A percentile compares a stretch with the other conserved stretches of the same genome.
Conservation (phyloP, 306 rosid genomes). For the Crotalaria pallida region DNA sequence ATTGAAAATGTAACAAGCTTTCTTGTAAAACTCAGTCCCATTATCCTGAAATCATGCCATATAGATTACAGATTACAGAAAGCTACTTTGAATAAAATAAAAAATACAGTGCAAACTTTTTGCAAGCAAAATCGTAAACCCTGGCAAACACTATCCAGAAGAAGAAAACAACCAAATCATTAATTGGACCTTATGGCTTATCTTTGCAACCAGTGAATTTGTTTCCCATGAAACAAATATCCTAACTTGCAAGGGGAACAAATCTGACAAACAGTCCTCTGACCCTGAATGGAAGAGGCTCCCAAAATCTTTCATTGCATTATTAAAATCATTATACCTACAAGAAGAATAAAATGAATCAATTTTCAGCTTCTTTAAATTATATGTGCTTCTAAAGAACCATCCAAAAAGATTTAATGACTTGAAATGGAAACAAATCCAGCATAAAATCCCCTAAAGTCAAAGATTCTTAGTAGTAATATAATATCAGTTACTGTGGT, state of each 20-base stretch:
- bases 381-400: conserved; percentile 6
- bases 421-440: conserved; percentile 44
- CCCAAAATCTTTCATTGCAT: conserved; percentile 40
- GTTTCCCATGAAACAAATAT: conserved; percentile 62
- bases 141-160: conserved; percentile 8
- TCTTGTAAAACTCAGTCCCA: conserved; percentile 41
- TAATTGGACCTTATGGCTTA: conserved; percentile 60
- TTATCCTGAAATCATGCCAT: conserved; percentile 64
- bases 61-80: conserved; percentile 10
- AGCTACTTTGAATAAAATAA: conserved; percentile 6
- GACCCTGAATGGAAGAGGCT: conserved; percentile 32
- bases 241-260: conserved; percentile 70
- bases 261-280: conserved; percentile 45
- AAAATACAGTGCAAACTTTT: not conserved
- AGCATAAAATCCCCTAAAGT: conserved; percentile 22
- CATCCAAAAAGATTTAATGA: conserved; percentile 21
- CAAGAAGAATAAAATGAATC: conserved; percentile 33
- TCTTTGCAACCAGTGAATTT: conserved; percentile 61
- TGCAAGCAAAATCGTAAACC: not conserved
- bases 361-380: not conserved
- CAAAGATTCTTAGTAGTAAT: not conserved
- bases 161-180: conserved; percentile 6
- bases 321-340: conserved; percentile 54
- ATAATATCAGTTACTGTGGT: conserved; percentile 16
- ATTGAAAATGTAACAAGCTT: conserved; percentile 62